A percentile compares a stretch with the other conserved stretches of the same genome.
Evolutionary conservation across 2,329 filamentous ascomycete genomes (phyloP).

Genomic region (Botrytis byssoidea): DNA sequence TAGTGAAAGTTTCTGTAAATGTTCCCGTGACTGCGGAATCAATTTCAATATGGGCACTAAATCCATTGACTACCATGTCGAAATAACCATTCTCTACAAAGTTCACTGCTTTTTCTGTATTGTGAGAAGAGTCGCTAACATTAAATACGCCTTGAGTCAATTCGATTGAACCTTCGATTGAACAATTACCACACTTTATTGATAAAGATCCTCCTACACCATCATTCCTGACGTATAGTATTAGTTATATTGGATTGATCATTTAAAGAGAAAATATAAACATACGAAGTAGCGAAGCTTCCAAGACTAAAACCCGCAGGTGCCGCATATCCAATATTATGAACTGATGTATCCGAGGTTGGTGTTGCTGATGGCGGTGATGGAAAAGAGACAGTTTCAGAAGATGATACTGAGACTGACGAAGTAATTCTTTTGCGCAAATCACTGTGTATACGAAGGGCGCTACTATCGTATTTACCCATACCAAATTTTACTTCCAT

Average conservation of each 20-base stretch:
- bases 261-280: too few relatives aligned
- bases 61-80: background rate
- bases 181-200: slow-evolving; percentile 18
- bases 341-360: background rate
- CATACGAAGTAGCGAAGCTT: background rate
- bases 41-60: slow-evolving; percentile 19
- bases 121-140: background rate
- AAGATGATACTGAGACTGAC: background rate
- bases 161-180: background rate
- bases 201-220: background rate
- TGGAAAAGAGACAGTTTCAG: background rate
- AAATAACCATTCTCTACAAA: slow-evolving; percentile 20
- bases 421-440: background rate
- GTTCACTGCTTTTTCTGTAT: background rate
- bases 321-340: background rate
- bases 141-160: slow-evolving; percentile 13
- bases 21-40: background rate
- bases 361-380: slow-evolving; percentile 5
- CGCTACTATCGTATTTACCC: slow-evolving; percentile 17
- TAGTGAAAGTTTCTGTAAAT: background rate
- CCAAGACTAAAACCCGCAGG: background rate
- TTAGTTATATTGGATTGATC: background rate
- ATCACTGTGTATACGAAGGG: slow-evolving; percentile 18
- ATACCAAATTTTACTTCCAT: slow-evolving; percentile 29
- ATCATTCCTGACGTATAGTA: background rate